A percentile compares a stretch with the other conserved stretches of the same genome.
Conservation (phyloP, 192 early-diverging fungal species). For the Anaeromyces robustus region DNA sequence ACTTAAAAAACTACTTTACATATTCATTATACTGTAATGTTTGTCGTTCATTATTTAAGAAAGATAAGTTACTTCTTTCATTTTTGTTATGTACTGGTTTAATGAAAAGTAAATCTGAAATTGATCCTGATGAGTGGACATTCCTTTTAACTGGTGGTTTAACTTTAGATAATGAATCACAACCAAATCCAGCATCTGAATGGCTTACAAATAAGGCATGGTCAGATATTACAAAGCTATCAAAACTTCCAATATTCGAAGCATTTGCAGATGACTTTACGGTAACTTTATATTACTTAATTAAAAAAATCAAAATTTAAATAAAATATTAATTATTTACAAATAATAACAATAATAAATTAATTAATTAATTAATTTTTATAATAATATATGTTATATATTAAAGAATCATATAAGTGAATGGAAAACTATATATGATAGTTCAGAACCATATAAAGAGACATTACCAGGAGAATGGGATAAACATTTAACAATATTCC, state of each 20-base stretch:
- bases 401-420: slow-evolving; percentile 15
- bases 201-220: slow-evolving; percentile 7
- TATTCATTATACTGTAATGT: slow-evolving; percentile 47
- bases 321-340: slow-evolving; percentile 27
- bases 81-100: slow-evolving; percentile 41
- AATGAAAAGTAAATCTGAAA: slow-evolving; percentile 27
- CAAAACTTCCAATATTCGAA: slow-evolving; percentile 23
- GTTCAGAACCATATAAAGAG: slow-evolving; percentile 16
- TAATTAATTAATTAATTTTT: slow-evolving; percentile 10
- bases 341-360: slow-evolving; percentile 31
- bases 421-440: slow-evolving; percentile 27
- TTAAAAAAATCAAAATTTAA: too few relatives aligned
- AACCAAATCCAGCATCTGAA: slow-evolving; percentile 22
- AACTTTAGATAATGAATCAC: slow-evolving; percentile 14
- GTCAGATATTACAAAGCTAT: background rate
- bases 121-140: slow-evolving; percentile 40
- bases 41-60: slow-evolving; percentile 42
- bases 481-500: slow-evolving; percentile 22
- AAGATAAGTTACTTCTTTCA: slow-evolving; percentile 44
- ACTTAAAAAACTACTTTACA: slow-evolving; percentile 33
- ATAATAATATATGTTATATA: slow-evolving; percentile 14
- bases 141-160: slow-evolving; percentile 43
- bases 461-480: slow-evolving; percentile 28
- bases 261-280: slow-evolving; percentile 12
- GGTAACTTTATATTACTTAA: slow-evolving; percentile 8